These are phyloP conservation scores for Batkoa obscura DNA, from an alignment of 371 early-diverging fungal genomes.

Conservation along the genomic window DNA sequence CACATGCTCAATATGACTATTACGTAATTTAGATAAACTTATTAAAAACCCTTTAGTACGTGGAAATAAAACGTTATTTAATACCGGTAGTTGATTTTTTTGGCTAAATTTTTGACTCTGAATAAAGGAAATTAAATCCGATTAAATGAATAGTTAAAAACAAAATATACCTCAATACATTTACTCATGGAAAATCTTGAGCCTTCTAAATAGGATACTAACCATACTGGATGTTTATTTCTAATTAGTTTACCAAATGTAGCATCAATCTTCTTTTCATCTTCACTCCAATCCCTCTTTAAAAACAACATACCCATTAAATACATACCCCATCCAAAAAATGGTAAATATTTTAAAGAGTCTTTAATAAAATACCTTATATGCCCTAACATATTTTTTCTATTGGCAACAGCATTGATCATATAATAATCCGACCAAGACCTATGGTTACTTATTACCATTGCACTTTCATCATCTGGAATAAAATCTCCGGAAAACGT, in stretches of 20 bases:
- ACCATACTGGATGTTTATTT: constrained; percentile 41
- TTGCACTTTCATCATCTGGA: constrained; percentile 29
- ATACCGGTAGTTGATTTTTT: constrained; percentile 27
- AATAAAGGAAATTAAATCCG: not conserved
- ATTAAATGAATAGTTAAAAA: not conserved
- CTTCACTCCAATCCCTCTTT: constrained; percentile 40
- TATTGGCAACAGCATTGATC: constrained; percentile 35
- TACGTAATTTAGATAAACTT: constrained; percentile 32
- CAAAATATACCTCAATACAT: constrained; percentile 19
- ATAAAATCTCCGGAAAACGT: constrained; percentile 41
- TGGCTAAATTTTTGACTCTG: constrained; percentile 36
- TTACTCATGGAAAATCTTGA: constrained; percentile 40
- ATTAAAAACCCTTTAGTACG: constrained; percentile 62
- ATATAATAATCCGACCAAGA: constrained; percentile 44
- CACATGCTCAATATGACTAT: constrained; percentile 39
- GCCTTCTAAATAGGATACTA: constrained; percentile 55
- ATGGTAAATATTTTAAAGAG: constrained; percentile 41
- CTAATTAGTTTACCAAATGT: constrained; percentile 33
- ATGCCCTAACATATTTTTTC: constrained; percentile 37
- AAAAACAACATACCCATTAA: constrained; percentile 48
- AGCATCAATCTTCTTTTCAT: constrained; percentile 32
- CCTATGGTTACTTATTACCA: constrained; percentile 40
- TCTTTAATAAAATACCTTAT: constrained; percentile 62
- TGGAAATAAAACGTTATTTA: constrained; percentile 53
- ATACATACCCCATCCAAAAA: constrained; percentile 43